These are phyloP conservation scores for Abelmoschus esculentus DNA, from an alignment of 345 rosid species.

Conservation along the genomic window DNA sequence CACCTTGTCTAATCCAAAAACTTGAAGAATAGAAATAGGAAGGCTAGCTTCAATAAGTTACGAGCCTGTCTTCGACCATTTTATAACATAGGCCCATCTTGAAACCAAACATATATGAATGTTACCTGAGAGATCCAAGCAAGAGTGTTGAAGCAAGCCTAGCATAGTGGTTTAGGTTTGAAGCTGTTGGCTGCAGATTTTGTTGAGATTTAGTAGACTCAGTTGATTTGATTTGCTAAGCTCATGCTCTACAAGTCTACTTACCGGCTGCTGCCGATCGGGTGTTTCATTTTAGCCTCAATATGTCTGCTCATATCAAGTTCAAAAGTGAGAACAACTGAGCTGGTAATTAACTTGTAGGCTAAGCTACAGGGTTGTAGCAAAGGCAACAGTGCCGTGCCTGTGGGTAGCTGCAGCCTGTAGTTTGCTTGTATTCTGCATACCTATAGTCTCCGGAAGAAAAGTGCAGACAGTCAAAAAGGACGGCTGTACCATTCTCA, in stretches of 20 bases:
- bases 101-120: too few species aligned
- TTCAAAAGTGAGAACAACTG: too few species aligned
- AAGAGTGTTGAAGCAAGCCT: not conserved
- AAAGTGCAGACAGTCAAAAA: not conserved
- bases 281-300: not conserved
- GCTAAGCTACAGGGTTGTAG: too few species aligned
- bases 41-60: not conserved
- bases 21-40: too few species aligned
- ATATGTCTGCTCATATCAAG: too few species aligned
- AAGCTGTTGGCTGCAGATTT: not conserved
- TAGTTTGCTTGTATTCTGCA: not conserved
- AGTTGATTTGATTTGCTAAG: not conserved
- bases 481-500: not conserved
- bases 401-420: too few species aligned
- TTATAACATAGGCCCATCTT: not conserved
- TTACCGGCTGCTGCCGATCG: not conserved
- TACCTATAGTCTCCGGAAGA: not conserved
- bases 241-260: too few species aligned
- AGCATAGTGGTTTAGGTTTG: not conserved
- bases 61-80: not conserved
- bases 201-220: not conserved
- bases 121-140: not conserved
- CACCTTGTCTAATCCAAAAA: not conserved
- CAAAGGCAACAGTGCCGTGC: too few species aligned
- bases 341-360: too few species aligned